These are phyloP conservation scores for Plasmodium knowlesi DNA, from an alignment of 169 alveolate species.

Conservation along the genomic window DNA sequence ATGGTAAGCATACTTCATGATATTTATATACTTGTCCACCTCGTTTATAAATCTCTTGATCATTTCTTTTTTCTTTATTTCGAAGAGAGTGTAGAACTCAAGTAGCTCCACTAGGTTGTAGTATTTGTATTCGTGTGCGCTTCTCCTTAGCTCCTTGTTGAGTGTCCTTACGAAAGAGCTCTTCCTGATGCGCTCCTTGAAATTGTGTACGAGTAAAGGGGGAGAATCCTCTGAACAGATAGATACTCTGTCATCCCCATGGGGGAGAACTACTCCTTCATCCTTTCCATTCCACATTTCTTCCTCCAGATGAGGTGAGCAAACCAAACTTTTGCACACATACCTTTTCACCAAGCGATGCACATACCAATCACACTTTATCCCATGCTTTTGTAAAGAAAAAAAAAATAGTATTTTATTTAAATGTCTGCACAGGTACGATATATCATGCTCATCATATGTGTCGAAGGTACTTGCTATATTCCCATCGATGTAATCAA, in stretches of 20 bases:
- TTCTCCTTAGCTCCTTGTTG: conserved; percentile 11
- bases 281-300: not conserved
- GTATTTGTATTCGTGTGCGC: conserved; percentile 56
- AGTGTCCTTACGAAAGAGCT: conserved; percentile 15
- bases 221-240: not conserved
- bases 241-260: not conserved
- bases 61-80: conserved; percentile 21
- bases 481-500: conserved; percentile 17
- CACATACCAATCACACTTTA: not conserved
- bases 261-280: not conserved
- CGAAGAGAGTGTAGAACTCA: conserved; percentile 41
- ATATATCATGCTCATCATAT: conserved; percentile 50
- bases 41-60: conserved; percentile 47
- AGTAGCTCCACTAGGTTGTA: conserved; percentile 54
- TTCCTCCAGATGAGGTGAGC: not conserved
- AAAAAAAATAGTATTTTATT: conserved; percentile 27
- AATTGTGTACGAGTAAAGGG: not conserved
- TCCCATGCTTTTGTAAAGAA: not conserved
- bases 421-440: conserved; percentile 35
- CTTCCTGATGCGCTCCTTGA: not conserved
- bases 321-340: conserved; percentile 44
- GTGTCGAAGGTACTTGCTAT: not conserved
- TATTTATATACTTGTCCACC: conserved; percentile 35
- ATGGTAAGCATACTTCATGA: conserved; percentile 63
- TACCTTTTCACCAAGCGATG: conserved; percentile 43